Percentiles rank a stretch among this genome's conserved stretches.
These are phyloP conservation scores for Cystobasidiaceae sp. DNA, from an alignment of 1,284 basidiomycete genomes.

Conservation along the genomic window DNA sequence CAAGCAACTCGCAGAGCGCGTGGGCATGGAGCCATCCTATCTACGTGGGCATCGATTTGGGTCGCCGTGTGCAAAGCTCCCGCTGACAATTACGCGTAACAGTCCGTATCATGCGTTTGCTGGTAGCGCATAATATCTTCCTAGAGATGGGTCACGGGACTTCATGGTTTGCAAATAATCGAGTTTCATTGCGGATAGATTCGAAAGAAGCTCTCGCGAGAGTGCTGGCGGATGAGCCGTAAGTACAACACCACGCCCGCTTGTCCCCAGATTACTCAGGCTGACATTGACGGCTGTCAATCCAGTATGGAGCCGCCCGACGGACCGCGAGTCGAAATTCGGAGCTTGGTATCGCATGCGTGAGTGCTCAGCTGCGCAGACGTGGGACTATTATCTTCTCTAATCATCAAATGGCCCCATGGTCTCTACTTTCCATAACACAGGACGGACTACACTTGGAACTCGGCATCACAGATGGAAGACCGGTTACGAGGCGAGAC, in stretches of 20 bases:
- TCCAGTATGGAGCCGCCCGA: slow-evolving; percentile 25
- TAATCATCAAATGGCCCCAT: not conserved
- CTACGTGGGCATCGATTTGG: slow-evolving; percentile 2
- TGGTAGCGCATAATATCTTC: slow-evolving; percentile 27
- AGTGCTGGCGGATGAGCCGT: slow-evolving; percentile 19
- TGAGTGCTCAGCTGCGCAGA: not conserved
- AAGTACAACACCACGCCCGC: not conserved
- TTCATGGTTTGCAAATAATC: slow-evolving; percentile 30
- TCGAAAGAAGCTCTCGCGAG: slow-evolving; percentile 22
- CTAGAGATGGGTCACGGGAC: slow-evolving; percentile 27
- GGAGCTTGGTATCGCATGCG: slow-evolving; percentile 24
- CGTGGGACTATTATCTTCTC: not conserved
- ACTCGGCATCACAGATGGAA: slow-evolving; percentile 20
- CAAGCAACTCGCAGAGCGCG: slow-evolving; percentile 9
- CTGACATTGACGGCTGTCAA: not conserved
- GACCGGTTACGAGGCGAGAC: slow-evolving; percentile 14
- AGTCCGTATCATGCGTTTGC: slow-evolving; percentile 28
- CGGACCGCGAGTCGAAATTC: slow-evolving; percentile 22
- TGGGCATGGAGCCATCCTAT: slow-evolving; percentile 24
- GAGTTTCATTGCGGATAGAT: slow-evolving; percentile 22
- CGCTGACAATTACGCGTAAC: not conserved
- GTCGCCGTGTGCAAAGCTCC: not conserved
- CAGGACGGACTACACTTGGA: slow-evolving; percentile 28
- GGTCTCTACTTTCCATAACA: not conserved
- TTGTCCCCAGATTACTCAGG: no score